phyloP scores from a whole-genome alignment of 1,284 basidiomycete species.

The Heterobasidion irregulare region DNA sequence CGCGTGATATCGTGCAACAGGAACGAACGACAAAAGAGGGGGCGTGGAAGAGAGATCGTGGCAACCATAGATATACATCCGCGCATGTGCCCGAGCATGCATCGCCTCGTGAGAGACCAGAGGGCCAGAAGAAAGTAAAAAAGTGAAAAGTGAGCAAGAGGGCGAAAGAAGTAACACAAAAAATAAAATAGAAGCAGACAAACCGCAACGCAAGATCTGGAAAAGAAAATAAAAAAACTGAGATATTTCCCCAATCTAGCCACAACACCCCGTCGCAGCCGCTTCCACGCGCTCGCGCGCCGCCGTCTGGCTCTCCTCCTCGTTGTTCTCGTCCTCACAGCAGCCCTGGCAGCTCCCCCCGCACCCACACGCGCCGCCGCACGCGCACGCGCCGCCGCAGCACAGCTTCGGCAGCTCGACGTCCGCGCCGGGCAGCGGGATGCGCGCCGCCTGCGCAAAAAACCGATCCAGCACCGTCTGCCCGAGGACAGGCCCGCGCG shows the following conservation, averaged over 20 bases:
- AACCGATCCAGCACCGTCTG: conserved; percentile 23
- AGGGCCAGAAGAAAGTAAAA: no score
- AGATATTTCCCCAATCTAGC: neutral
- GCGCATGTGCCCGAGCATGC: no score
- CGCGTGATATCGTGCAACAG: no score
- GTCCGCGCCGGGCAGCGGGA: conserved; percentile 39
- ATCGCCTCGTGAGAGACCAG: no score
- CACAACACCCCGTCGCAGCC: neutral
- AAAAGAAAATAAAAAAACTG: no score
- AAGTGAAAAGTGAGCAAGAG: no score
- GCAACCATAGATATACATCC: no score
- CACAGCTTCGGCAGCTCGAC: conserved; percentile 51
- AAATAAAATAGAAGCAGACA: neutral
- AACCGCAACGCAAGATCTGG: no score
- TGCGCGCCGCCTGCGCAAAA: conserved; percentile 47
- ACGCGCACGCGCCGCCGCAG: conserved; percentile 37
- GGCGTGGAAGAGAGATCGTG: no score
- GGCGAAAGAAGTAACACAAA: neutral
- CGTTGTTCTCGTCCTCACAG: conserved; percentile 23
- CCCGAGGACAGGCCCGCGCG: neutral
- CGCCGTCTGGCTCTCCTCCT: neutral
- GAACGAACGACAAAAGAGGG: no score
- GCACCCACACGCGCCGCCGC: conserved; percentile 36
- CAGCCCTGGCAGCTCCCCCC: conserved; percentile 37
- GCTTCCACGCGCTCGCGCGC: neutral